Evolutionary conservation across 2,329 filamentous ascomycete species (phyloP).

Genomic region (Paecilomyces sp.): DNA sequence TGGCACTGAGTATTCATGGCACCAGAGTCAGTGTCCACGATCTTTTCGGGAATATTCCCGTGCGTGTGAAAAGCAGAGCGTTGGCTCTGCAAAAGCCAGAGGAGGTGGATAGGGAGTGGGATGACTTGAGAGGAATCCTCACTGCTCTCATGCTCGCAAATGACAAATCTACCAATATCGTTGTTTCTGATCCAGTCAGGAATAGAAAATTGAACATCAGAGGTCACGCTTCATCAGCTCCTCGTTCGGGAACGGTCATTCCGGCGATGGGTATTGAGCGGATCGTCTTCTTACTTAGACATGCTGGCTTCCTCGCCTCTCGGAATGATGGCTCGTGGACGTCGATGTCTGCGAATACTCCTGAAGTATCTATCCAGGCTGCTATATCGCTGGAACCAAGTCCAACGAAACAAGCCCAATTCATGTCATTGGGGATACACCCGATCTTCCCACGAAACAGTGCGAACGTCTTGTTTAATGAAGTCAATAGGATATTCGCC

Average conservation of each 20-base stretch:
- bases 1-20: slow-evolving; percentile 56
- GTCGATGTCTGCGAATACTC: slow-evolving; percentile 58
- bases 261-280: slow-evolving; percentile 18
- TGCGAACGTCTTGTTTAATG: slow-evolving; percentile 64
- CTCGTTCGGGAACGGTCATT: not conserved
- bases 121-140: slow-evolving; percentile 51
- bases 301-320: slow-evolving; percentile 57
- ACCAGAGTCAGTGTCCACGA: slow-evolving; percentile 71
- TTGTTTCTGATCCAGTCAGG: slow-evolving; percentile 47
- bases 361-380: slow-evolving; percentile 57
- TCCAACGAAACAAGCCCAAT: slow-evolving; percentile 67
- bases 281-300: slow-evolving; percentile 52
- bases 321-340: slow-evolving; percentile 58
- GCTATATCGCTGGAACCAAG: slow-evolving; percentile 64
- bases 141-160: slow-evolving; percentile 66
- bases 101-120: slow-evolving; percentile 59
- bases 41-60: slow-evolving; percentile 84
- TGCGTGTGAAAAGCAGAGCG: slow-evolving; percentile 74
- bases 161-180: slow-evolving; percentile 50
- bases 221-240: not conserved
- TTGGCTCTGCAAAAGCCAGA: slow-evolving; percentile 44
- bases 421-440: slow-evolving; percentile 68
- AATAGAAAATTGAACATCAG: slow-evolving; percentile 29
- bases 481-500: slow-evolving; percentile 69
- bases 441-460: slow-evolving; percentile 53